These are phyloP conservation scores for Saccharomycopsis malanga DNA, from an alignment of 805 yeast species.

Conservation along the genomic window DNA sequence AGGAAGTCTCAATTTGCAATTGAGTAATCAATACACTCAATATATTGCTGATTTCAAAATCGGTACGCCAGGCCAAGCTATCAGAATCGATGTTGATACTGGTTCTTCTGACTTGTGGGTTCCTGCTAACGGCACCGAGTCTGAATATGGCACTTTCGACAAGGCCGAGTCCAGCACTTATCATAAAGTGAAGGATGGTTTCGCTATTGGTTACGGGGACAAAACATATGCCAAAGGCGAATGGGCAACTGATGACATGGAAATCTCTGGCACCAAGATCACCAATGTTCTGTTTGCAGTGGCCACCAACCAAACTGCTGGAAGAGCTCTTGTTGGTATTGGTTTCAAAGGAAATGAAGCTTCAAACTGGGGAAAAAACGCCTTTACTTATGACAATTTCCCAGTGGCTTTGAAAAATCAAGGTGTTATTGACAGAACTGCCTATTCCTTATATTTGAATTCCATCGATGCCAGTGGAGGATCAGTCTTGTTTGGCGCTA, in stretches of 20 bases:
- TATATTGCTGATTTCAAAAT: slow-evolving; percentile 27
- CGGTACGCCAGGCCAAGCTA: slow-evolving; percentile 26
- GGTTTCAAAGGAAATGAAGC: slow-evolving; percentile 66
- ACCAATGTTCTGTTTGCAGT: slow-evolving; percentile 13
- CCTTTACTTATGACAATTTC: slow-evolving; percentile 42
- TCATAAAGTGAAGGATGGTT: slow-evolving; percentile 28
- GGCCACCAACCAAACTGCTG: slow-evolving; percentile 20
- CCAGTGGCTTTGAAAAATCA: slow-evolving; percentile 31
- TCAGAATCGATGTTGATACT: slow-evolving; percentile 27
- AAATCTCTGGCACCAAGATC: slow-evolving; percentile 17
- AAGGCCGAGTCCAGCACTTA: slow-evolving; percentile 30
- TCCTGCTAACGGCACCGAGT: slow-evolving; percentile 13
- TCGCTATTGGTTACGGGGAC: slow-evolving; percentile 41
- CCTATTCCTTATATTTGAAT: slow-evolving; percentile 60
- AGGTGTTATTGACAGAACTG: slow-evolving; percentile 37
- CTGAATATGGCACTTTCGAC: slow-evolving; percentile 34
- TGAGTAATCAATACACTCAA: slow-evolving; percentile 14
- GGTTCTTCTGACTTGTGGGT: slow-evolving; percentile 32
- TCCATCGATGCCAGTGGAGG: slow-evolving; percentile 38
- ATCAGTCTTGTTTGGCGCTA: slow-evolving; percentile 60
- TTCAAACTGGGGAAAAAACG: slow-evolving; percentile 27
- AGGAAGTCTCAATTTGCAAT: slow-evolving; percentile 10
- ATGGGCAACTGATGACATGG: slow-evolving; percentile 30
- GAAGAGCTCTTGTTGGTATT: slow-evolving; percentile 52
- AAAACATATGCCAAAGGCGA: slow-evolving; percentile 41